phyloP scores from a whole-genome alignment of 176 grass and related monocot genomes.

The Zizania latifolia region DNA sequence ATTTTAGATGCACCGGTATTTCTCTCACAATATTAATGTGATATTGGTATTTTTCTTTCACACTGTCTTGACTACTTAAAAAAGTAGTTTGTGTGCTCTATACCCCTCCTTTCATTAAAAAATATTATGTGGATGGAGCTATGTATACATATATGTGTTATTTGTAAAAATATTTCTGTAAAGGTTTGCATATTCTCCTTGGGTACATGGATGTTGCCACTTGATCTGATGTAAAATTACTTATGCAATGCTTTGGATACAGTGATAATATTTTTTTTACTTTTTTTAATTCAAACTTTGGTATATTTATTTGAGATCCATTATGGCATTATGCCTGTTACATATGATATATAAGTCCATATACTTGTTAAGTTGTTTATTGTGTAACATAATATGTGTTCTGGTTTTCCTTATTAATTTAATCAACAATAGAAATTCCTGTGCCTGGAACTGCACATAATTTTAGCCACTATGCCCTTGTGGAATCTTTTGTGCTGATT shows the following conservation, averaged over 20 bases:
- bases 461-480: background rate
- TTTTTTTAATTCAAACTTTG: background rate
- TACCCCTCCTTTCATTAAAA: background rate
- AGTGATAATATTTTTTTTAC: background rate
- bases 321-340: background rate
- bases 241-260: background rate
- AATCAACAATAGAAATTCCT: background rate
- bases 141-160: background rate
- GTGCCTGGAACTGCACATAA: background rate
- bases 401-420: background rate
- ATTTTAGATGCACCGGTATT: conserved; percentile 82
- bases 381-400: background rate
- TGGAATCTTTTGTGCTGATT: background rate
- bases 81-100: background rate
- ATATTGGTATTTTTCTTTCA: background rate
- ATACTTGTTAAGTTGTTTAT: background rate
- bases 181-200: background rate
- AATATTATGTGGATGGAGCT: background rate
- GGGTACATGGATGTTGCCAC: background rate
- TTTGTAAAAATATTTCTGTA: too few relatives aligned
- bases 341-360: background rate
- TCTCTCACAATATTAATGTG: background rate
- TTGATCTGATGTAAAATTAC: background rate
- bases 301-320: background rate
- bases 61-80: background rate